Evolutionary conservation across 2,329 filamentous ascomycete genomes (phyloP).

Genomic region (Periconia sp.): DNA sequence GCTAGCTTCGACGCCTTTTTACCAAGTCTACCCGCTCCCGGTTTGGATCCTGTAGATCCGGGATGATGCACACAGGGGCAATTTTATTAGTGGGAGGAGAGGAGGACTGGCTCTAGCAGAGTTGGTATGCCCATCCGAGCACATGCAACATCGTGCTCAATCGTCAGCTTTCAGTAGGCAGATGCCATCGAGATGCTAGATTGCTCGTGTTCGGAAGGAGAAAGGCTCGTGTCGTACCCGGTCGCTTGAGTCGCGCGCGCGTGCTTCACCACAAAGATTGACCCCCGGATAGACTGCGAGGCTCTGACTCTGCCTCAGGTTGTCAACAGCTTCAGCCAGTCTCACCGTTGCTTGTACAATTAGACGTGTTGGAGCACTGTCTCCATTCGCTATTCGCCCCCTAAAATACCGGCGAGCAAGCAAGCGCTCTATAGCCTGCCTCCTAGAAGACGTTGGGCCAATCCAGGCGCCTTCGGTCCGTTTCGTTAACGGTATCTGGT

Average conservation of each 20-base stretch:
- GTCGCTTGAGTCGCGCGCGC: constrained; percentile 16
- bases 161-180: constrained; percentile 15
- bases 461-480: constrained; percentile 16
- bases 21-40: constrained; percentile 30
- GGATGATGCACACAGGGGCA: constrained; percentile 30
- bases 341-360: not conserved
- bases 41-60: constrained; percentile 34
- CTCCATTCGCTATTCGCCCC: not conserved
- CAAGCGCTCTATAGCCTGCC: constrained; percentile 2
- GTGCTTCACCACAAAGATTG: constrained; percentile 14
- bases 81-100: constrained; percentile 17
- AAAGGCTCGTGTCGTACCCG: constrained; percentile 8
- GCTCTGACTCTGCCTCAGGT: constrained; percentile 7
- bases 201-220: not conserved
- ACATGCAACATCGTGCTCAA: not conserved
- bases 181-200: not conserved
- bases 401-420: not conserved
- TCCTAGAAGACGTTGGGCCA: constrained; percentile 1
- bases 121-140: constrained; percentile 6
- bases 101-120: not conserved
- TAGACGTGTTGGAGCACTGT: constrained; percentile 1
- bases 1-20: constrained; percentile 32
- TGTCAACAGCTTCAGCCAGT: not conserved
- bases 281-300: not conserved
- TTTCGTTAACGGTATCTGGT: constrained; percentile 14